These are phyloP conservation scores for Ceratorhiza oryzae-sativae DNA, from an alignment of 1,284 basidiomycete species.

Conservation along the genomic window DNA sequence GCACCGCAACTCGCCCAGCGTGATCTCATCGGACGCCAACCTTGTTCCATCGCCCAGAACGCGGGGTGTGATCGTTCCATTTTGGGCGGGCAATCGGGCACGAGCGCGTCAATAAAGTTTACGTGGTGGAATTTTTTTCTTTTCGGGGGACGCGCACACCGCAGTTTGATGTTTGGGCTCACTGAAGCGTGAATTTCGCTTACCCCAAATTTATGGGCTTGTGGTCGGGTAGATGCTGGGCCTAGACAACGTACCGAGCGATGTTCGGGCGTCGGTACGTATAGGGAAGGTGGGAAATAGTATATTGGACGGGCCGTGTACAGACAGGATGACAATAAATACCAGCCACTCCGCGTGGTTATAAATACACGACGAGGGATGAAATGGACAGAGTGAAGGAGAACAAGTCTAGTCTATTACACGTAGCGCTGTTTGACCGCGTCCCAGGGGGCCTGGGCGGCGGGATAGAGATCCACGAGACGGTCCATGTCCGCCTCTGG, in stretches of 20 bases:
- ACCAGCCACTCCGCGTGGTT: conserved; percentile 1
- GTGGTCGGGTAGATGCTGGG: neutral
- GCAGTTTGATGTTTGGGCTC: conserved; percentile 5
- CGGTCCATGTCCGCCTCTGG: conserved; percentile 79
- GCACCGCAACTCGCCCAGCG: conserved; percentile 12
- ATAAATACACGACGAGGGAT: conserved; percentile 5
- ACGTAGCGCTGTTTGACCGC: conserved; percentile 30
- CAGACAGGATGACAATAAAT: conserved; percentile 19
- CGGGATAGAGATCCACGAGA: conserved; percentile 64
- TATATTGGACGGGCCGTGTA: conserved; percentile 4
- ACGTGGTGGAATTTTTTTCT: conserved; percentile 12
- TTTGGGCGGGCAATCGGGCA: conserved; percentile 14
- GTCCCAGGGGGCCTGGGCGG: conserved; percentile 41
- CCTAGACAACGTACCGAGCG: neutral
- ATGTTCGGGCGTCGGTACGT: neutral
- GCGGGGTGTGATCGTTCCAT: conserved; percentile 14
- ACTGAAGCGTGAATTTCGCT: conserved; percentile 14
- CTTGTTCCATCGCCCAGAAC: conserved; percentile 15
- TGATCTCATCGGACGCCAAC: conserved; percentile 20
- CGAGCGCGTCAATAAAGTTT: neutral
- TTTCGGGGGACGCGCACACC: conserved; percentile 8
- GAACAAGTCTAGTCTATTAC: conserved; percentile 18
- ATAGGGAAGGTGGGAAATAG: neutral
- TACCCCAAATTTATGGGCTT: conserved; percentile 15
- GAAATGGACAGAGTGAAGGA: neutral